Percentiles rank a stretch among this genome's conserved stretches.
Evolutionary conservation across 108 stramenopile species (phyloP).

Genomic region (Cyclotella atomus): DNA sequence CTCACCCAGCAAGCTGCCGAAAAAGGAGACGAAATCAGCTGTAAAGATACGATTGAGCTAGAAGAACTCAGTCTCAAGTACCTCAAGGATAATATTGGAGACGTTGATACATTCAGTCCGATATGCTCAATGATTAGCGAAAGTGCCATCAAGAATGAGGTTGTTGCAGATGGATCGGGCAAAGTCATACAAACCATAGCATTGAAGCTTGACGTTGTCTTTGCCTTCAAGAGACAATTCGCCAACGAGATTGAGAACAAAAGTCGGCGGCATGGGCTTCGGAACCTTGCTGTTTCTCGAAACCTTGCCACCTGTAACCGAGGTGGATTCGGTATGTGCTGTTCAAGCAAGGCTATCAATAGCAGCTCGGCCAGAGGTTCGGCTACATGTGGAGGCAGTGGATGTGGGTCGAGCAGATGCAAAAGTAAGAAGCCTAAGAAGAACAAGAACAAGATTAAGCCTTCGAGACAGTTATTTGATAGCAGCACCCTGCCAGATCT

Average conservation of each 20-base stretch:
- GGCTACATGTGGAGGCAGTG: background rate
- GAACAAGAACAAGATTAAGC: background rate
- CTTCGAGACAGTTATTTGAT: background rate
- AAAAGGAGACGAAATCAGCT: background rate
- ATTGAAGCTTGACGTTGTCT: background rate
- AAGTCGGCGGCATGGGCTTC: background rate
- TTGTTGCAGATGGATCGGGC: background rate
- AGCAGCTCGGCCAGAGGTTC: background rate
- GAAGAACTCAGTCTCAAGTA: constrained; percentile 3
- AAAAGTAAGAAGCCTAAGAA: constrained; percentile 5
- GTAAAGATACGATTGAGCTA: background rate
- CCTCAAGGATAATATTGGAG: constrained; percentile 4
- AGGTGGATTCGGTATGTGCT: background rate
- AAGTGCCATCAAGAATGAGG: background rate
- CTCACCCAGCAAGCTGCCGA: background rate
- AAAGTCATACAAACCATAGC: background rate
- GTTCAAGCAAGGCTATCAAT: background rate
- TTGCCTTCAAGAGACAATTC: background rate
- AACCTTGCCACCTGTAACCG: background rate
- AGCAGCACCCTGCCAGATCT: background rate
- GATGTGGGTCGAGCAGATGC: background rate
- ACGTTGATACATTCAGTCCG: background rate
- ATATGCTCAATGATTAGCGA: background rate
- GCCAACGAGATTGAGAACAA: background rate
- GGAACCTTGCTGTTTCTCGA: background rate